Evolutionary conservation across 345 rosid species (phyloP).

Genomic region (Mallotus nudiflorus): DNA sequence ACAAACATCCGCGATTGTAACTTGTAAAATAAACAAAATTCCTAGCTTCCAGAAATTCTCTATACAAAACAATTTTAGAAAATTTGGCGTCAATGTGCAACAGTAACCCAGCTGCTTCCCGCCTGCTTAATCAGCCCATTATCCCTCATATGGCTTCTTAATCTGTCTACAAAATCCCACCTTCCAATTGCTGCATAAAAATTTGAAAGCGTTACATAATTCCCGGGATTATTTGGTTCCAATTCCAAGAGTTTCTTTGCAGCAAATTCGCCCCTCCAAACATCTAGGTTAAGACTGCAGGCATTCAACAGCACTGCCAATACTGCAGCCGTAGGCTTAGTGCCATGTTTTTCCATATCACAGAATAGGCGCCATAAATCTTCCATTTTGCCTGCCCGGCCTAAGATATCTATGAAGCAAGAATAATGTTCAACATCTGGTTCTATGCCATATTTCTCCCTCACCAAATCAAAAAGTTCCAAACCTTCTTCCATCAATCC

Average conservation of each 20-base stretch:
- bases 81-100: not conserved
- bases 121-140: constrained; percentile 55
- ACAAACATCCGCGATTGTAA: no score
- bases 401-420: constrained; percentile 61
- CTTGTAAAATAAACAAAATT: no score
- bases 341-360: constrained; percentile 38
- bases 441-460: constrained; percentile 39
- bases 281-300: constrained; percentile 56
- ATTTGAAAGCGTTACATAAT: constrained; percentile 54
- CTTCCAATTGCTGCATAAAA: constrained; percentile 60
- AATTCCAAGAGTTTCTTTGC: constrained; percentile 56
- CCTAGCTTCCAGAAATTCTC: no score
- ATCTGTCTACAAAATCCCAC: constrained; percentile 57
- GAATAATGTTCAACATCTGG: constrained; percentile 63
- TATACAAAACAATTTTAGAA: no score
- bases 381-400: constrained; percentile 62
- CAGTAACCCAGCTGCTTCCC: constrained; percentile 57
- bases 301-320: constrained; percentile 64
- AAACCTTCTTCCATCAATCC: constrained; percentile 63
- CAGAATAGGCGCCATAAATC: constrained; percentile 54
- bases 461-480: constrained; percentile 49
- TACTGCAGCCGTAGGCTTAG: constrained; percentile 37
- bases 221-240: constrained; percentile 46
- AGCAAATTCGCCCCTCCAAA: constrained; percentile 52
- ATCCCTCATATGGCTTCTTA: constrained; percentile 50